These are phyloP conservation scores for Allium fistulosum DNA, from an alignment of 106 monocot genomes.

Conservation along the genomic window DNA sequence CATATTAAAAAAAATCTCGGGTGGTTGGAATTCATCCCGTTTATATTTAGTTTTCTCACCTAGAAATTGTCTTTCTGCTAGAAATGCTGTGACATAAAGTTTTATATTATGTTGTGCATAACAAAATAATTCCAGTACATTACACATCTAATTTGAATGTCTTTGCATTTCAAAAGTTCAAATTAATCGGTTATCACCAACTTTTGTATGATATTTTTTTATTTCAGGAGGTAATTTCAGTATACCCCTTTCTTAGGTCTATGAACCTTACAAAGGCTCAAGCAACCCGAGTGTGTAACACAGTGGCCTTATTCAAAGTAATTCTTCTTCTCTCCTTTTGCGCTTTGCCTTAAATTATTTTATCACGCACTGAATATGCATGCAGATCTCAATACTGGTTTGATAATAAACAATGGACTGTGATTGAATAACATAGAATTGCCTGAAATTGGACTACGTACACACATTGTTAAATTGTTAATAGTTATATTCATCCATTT, in stretches of 20 bases:
- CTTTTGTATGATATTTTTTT: neutral
- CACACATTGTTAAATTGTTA: neutral
- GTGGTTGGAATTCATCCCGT: no score
- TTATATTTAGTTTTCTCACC: neutral
- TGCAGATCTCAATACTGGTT: no score
- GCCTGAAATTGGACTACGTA: no score
- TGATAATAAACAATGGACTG: no score
- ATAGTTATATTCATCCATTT: neutral
- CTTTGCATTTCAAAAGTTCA: neutral
- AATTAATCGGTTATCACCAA: neutral
- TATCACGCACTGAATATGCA: neutral
- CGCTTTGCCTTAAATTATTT: neutral
- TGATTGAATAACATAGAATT: no score
- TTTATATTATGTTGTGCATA: no score
- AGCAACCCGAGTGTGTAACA: neutral
- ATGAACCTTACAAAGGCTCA: neutral
- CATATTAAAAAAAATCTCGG: no score
- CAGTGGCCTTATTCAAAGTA: neutral
- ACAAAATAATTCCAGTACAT: neutral
- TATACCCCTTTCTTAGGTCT: neutral
- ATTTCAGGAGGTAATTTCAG: neutral
- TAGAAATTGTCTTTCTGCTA: neutral
- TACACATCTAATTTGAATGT: neutral
- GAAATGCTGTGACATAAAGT: neutral
- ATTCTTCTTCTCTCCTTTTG: neutral